Evolutionary conservation across 176 grass and related monocot species (phyloP), one percentile per base, ranked within the genome.

Genomic region (Urochloa ruziziensis): DNA sequence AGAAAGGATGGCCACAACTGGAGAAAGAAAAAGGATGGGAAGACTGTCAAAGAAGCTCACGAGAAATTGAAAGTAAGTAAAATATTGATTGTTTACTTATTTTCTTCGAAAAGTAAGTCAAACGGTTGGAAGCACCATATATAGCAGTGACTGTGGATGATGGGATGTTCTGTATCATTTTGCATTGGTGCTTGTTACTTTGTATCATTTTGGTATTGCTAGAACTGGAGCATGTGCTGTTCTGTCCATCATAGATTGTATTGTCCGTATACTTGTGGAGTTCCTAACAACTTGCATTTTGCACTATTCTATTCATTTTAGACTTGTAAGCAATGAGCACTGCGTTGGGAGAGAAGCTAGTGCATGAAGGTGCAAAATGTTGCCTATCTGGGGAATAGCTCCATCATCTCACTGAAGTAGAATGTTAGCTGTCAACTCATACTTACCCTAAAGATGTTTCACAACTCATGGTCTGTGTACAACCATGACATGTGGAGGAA

Each of bases 11-110:
- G 92, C 39, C 92, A 94, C 52, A 91, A 83, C 27, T 94, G 92
- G 92, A 91, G 88, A 73, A 94, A 94, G 86, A 94, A 94, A 85
- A 94, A 83, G 71, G 92, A 94, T 70, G 92, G 88, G 42, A 94
- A 94, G 81, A 94, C 88, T 71, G 79, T 94, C 52, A 90, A 90
- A 82, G 92, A 94, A 90, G 92, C 92, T 61, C 92, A 94, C 17
- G 92, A 94, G 84, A 94, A 89, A 82, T 74, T 94, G 21, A 94
- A 94, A 90, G 92, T 94, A 83, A 91, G 89, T 37, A 40, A 40
- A 80, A 76, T 56, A 29, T 67, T 23, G n/a, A 16, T 56, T 84
- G 3, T 73, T 78, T 58, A 16, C 28, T 74, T 84, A 5, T 73
- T 78, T 58, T 23, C 28, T 74, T 48, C 33, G 1, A n/a, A 47